These are phyloP conservation scores for Beta lomatogona DNA, from an alignment of 179 eudicot genomes.

Conservation along the genomic window DNA sequence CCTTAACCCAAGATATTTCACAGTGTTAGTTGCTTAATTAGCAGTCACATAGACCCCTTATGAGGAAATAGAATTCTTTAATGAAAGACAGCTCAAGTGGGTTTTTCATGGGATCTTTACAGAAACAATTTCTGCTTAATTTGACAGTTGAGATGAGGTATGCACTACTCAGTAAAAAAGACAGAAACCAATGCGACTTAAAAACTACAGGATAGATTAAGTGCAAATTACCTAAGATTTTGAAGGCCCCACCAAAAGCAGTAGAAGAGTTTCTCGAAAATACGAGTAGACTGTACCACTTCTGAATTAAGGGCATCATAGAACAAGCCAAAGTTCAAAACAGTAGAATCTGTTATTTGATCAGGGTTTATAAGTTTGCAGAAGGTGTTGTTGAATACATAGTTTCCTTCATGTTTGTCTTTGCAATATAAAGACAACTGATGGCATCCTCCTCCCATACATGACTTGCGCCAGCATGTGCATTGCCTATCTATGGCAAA, in stretches of 20 bases:
- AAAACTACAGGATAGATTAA: background rate
- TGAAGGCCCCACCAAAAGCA: slow-evolving; percentile 66
- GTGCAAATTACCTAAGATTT: slow-evolving; percentile 49
- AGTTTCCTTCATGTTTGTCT: background rate
- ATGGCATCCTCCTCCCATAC: slow-evolving; percentile 22
- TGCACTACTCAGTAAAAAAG: background rate
- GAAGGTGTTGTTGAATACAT: slow-evolving; percentile 4
- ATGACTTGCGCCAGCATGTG: slow-evolving; percentile 35
- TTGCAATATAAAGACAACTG: slow-evolving; percentile 32
- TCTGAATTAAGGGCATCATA: slow-evolving; percentile 34
- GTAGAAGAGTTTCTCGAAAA: slow-evolving; percentile 37
- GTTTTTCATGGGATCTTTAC: too few species aligned
- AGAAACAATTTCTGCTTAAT: too few species aligned
- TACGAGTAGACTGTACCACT: slow-evolving; percentile 38
- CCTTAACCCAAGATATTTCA: too few species aligned
- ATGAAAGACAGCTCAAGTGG: too few species aligned
- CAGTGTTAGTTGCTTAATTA: too few species aligned
- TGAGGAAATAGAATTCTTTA: too few species aligned
- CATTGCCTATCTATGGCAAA: slow-evolving; percentile 39
- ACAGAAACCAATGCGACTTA: background rate
- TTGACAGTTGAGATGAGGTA: background rate
- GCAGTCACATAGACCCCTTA: too few species aligned
- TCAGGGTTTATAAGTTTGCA: slow-evolving; percentile 28
- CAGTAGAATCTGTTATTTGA: slow-evolving; percentile 20
- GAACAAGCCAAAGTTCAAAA: slow-evolving; percentile 49